phyloP scores from a whole-genome alignment of 108 stramenopile species.

The Pseudonitzschia delicatissima region DNA sequence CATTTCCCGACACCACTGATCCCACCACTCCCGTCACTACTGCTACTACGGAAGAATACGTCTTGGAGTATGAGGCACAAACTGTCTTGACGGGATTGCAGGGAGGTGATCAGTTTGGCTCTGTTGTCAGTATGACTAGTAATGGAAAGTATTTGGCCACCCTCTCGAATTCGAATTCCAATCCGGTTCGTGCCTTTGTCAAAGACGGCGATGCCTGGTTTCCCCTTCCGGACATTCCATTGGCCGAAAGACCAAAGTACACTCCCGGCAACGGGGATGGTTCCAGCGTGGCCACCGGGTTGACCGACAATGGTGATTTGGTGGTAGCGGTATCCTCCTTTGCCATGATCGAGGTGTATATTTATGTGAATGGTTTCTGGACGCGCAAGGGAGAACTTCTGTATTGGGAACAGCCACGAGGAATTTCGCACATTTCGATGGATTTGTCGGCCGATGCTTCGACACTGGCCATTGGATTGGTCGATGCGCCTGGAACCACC shows the following conservation, averaged over 20 bases:
- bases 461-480: background rate
- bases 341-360: background rate
- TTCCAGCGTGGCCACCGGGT: background rate
- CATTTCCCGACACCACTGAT: no score
- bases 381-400: background rate
- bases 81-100: background rate
- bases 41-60: background rate
- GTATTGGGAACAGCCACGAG: background rate
- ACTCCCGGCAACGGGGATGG: background rate
- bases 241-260: no score
- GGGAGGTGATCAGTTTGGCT: conserved; percentile 17
- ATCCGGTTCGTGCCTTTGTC: background rate
- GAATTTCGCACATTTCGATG: background rate
- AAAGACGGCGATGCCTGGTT: background rate
- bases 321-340: background rate
- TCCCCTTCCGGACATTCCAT: no score
- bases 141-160: conserved; percentile 1
- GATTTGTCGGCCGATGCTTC: background rate
- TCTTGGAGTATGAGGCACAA: background rate
- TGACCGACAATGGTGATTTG: background rate
- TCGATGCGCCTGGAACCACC: background rate
- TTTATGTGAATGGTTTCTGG: background rate
- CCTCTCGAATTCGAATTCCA: background rate
- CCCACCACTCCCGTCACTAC: background rate
- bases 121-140: background rate